phyloP scores from a whole-genome alignment of 352 stramenopile genomes.

The Aphanomyces euteiches region DNA sequence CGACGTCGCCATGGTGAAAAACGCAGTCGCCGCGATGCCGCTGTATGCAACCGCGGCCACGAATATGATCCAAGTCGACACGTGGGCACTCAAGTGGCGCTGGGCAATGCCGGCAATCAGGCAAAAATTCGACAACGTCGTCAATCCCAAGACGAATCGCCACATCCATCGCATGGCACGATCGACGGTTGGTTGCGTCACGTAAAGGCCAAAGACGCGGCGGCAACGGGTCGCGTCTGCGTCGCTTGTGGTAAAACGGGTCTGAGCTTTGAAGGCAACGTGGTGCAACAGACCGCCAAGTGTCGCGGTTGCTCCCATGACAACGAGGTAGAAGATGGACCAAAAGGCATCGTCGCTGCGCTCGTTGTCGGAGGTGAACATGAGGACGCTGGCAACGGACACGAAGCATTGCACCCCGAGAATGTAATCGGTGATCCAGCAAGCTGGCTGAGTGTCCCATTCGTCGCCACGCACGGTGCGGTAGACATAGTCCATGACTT shows the following conservation, averaged over 20 bases:
- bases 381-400: conserved; percentile 53
- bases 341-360: conserved; percentile 35
- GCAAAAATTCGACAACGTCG: conserved; percentile 81
- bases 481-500: not conserved
- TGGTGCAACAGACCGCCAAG: conserved; percentile 79
- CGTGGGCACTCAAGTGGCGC: conserved; percentile 63
- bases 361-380: conserved; percentile 45
- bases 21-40: conserved; percentile 68
- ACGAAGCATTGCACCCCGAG: conserved; percentile 76
- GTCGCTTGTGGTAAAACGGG: conserved; percentile 53
- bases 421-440: conserved; percentile 86
- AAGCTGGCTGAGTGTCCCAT: conserved; percentile 82
- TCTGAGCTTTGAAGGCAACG: conserved; percentile 74
- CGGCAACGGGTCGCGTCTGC: conserved; percentile 33
- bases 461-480: conserved; percentile 46
- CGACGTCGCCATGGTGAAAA: conserved; percentile 73
- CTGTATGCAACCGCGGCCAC: conserved; percentile 60
- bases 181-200: conserved; percentile 70
- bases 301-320: conserved; percentile 69
- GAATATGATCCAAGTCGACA: conserved; percentile 67
- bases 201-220: conserved; percentile 67
- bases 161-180: conserved; percentile 68
- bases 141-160: conserved; percentile 76
- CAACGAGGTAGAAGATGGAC: conserved; percentile 85
- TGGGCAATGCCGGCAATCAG: conserved; percentile 70